These are phyloP conservation scores for Cordyceps pruinosa DNA, from an alignment of 2,329 filamentous ascomycete species.

Conservation along the genomic window DNA sequence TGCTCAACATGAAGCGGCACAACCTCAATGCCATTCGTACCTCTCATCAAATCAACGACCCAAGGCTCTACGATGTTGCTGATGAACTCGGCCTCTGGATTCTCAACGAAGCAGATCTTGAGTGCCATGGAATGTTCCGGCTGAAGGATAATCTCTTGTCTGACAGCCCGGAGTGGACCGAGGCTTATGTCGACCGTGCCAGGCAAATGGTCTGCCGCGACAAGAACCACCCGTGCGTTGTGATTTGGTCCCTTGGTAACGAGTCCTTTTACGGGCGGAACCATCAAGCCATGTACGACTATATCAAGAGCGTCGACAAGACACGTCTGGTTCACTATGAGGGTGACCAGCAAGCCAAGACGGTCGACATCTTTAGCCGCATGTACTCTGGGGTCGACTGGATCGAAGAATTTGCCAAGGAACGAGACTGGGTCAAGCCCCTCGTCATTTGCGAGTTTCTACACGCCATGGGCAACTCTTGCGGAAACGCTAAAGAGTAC, in stretches of 20 bases:
- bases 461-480: constrained; percentile 67
- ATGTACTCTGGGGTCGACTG: constrained; percentile 55
- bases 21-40: constrained; percentile 66
- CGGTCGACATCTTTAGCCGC: constrained; percentile 56
- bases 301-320: constrained; percentile 49
- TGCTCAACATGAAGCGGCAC: constrained; percentile 59
- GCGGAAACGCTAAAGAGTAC: constrained; percentile 61
- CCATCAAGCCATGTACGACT: constrained; percentile 60
- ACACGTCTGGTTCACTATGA: constrained; percentile 61
- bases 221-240: constrained; percentile 55
- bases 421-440: constrained; percentile 44
- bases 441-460: constrained; percentile 50
- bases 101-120: constrained; percentile 50
- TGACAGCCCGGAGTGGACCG: constrained; percentile 53
- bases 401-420: constrained; percentile 33
- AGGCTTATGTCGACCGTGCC: constrained; percentile 61
- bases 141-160: constrained; percentile 39
- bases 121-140: constrained; percentile 45
- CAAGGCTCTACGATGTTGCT: constrained; percentile 52
- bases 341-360: constrained; percentile 49
- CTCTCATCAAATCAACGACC: constrained; percentile 59
- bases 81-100: constrained; percentile 60
- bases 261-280: constrained; percentile 65
- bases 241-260: constrained; percentile 68
- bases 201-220: constrained; percentile 55